A percentile compares a stretch with the other conserved stretches of the same genome.
These are phyloP conservation scores for Xylaria sp. DNA, from an alignment of 2,329 filamentous ascomycete species.

Conservation along the genomic window DNA sequence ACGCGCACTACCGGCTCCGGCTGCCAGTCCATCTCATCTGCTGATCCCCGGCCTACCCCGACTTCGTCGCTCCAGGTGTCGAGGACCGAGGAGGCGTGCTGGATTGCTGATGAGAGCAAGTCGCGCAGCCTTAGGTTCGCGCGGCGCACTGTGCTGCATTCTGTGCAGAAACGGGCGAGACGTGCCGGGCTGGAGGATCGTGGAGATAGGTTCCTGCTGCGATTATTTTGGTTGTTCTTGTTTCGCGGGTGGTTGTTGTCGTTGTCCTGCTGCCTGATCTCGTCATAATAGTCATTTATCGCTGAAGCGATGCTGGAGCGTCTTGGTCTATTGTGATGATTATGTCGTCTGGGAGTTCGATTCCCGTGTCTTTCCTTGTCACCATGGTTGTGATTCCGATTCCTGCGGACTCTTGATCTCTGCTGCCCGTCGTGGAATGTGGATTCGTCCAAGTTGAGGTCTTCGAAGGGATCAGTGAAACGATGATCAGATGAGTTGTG, in stretches of 20 bases:
- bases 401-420: background rate
- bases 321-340: background rate
- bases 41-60: constrained; percentile 40
- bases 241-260: background rate
- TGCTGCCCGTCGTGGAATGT: constrained; percentile 5
- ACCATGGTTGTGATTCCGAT: background rate
- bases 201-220: background rate
- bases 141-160: constrained; percentile 46
- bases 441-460: background rate
- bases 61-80: constrained; percentile 45
- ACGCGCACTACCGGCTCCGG: constrained; percentile 48
- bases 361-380: background rate
- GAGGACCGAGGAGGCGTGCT: constrained; percentile 26
- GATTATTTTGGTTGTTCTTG: background rate
- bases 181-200: background rate
- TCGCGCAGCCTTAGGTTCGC: constrained; percentile 45
- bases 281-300: background rate
- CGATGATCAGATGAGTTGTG: background rate
- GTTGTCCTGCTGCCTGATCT: background rate
- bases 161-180: constrained; percentile 39
- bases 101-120: constrained; percentile 29
- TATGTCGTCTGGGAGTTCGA: background rate
- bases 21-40: constrained; percentile 51
- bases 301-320: background rate
- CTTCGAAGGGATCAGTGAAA: constrained; percentile 20